These are phyloP conservation scores for Plantago major DNA, from an alignment of 257 asterid species.

Conservation along the genomic window DNA sequence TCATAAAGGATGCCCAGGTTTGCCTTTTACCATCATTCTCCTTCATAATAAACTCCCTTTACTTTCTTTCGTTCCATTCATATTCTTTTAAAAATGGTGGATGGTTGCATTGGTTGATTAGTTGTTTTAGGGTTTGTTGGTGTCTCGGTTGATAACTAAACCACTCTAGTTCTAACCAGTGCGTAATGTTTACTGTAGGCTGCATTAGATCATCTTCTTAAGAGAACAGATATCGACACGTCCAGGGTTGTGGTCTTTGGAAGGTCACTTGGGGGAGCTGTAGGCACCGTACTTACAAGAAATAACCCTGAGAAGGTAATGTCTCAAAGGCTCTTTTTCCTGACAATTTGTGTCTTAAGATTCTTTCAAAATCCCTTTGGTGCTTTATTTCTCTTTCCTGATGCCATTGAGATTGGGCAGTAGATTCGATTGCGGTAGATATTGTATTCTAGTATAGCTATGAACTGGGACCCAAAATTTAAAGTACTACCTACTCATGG, in stretches of 20 bases:
- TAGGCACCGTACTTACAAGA: conserved; percentile 76
- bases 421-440: no score
- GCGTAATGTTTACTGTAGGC: conserved; percentile 44
- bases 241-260: conserved; percentile 90
- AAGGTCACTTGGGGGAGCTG: conserved; percentile 99
- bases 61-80: no score
- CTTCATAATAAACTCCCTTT: neutral
- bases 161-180: conserved; percentile 10
- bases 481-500: no score
- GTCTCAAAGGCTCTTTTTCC: conserved; percentile 3
- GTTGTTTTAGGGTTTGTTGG: neutral
- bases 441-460: no score
- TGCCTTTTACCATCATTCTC: conserved; percentile 16
- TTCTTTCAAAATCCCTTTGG: neutral
- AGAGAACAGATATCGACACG: conserved; percentile 88
- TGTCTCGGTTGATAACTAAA: neutral
- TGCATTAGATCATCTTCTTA: conserved; percentile 87
- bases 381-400: conserved; percentile 9
- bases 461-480: no score
- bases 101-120: neutral
- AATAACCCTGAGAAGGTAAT: conserved; percentile 90
- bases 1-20: conserved; percentile 94
- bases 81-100: neutral
- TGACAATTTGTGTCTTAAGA: neutral
- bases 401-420: neutral